Base-by-base conservation (phyloP, 495 filamentous ascomycete genomes). In the Aspergillus bertholletiae region DNA sequence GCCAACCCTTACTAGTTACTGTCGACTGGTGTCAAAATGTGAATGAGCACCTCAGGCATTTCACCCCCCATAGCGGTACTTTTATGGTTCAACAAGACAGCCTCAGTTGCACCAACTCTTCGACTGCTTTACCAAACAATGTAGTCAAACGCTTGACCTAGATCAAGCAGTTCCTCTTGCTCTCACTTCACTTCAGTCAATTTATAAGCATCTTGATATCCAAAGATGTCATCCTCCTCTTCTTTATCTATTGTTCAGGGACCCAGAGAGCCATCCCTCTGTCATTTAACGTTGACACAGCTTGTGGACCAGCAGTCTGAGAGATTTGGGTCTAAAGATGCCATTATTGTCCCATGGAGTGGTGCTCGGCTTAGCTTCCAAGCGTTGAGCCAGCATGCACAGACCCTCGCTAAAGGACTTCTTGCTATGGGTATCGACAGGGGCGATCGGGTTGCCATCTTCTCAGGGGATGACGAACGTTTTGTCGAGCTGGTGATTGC, bases 401-500 rank as follows among this genome's bases (percentile, higher is more conserved):
- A 43, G 39, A 15, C 21, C 15, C 39, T 43, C 39, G 39, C 39
- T 1, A 21, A 13, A 18, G 39, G 39, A 3, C 39, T 55, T 28
- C 13, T 55, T 15, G 45, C 44, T 13, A 18, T 39, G 9, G 53
- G 53, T 2, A 17, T 55, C 15, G 21, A 7, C 8, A 23, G 17
- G 12, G 44, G 53, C 3, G 53, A 55, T 28, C 37, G 40, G 22
- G 18, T 55, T 18, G 53, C 21, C 7, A 28, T 84, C 49, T 79
- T 83, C 72, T 75, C 77, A 3, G 80, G 80, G 1, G 83, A 84
- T 57, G 81, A 78, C 59, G 76, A 78, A 58, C 72, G 76, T 64
- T 84, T 81, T 55, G 78, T 73, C 13, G 67, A 78, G 0, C 65
- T 84, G 17, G 79, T 83, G 61, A 81, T 84, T 41, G 80, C 80